Base-by-base conservation (phyloP, 2,329 filamentous ascomycete species). In the Trichoderma sp. region DNA sequence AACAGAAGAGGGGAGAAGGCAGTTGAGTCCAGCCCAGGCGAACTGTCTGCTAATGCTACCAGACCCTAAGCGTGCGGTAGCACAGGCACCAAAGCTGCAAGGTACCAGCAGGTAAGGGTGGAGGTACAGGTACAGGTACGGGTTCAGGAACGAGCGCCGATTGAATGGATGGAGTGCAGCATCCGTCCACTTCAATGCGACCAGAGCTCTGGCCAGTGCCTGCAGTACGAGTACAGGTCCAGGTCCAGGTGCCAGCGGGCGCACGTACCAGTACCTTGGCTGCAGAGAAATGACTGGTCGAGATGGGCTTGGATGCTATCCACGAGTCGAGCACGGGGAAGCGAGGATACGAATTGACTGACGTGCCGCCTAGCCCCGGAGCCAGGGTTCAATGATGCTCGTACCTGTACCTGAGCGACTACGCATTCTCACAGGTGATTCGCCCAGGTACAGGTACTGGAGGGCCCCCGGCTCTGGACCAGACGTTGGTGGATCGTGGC, bases 401-500 rank as follows among this genome's bases (percentile, higher is more conserved):
- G 27, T 21, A 35, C 29, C 29, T 35, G 29, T 63, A n/a, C 50
- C 38, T 50, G 29, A 18, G 14, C 56, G n/a, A 24, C 16, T 18
- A 18, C 24, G 12, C 31, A 21, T 12, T 1, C 18, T 4, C n/a
- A 21, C 45, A 21, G 4, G 0, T 50, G 9, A 53, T 56, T 21
- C 50, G 50, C 4, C n/a, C 50, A 56, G 50, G 50, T 50, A 50
- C 45, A 50, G 9, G 11, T 21, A 53, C 50, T 14, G 45, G 18
- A n/a, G 4, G n/a, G n/a, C 11, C 50, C 45, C 45, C 50, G 8
- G 45, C 45, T n/a, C 18, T 21, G 45, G 71, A 35, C 38, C 38
- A 31, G 56, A 60, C 27, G 50, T n/a, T 27, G 72, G 72, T 75
- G 74, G 74, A 74, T 76, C 74, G 74, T 73, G 60, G 31, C 59